Percentiles rank a stretch among this genome's conserved stretches.
Evolutionary conservation across 176 grass and related monocot genomes (phyloP).

Genomic region (Triticum dicoccoides): DNA sequence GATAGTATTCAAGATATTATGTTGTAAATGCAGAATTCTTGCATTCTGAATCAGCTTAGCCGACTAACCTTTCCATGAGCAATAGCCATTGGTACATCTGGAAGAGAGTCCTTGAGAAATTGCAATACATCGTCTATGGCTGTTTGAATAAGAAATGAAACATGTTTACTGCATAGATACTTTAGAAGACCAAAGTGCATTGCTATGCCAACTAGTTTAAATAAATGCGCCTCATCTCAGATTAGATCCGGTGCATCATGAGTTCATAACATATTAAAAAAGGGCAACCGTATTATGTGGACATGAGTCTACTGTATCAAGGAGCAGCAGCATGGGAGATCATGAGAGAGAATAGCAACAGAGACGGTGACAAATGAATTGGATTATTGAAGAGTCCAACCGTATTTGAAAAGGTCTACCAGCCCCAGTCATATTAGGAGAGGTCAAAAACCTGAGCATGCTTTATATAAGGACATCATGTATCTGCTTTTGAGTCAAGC

Average conservation of each 20-base stretch:
- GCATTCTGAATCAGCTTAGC: slow-evolving; percentile 29
- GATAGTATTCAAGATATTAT: neutral
- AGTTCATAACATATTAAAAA: neutral
- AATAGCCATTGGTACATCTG: slow-evolving; percentile 64
- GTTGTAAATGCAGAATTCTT: slow-evolving; percentile 12
- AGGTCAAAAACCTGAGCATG: neutral
- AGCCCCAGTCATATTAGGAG: neutral
- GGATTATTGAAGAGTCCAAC: neutral
- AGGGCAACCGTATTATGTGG: neutral
- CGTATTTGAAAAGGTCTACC: neutral
- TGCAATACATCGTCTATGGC: slow-evolving; percentile 76
- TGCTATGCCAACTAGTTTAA: neutral
- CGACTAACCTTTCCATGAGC: slow-evolving; percentile 85
- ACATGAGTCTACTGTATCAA: neutral
- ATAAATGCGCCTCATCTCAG: neutral
- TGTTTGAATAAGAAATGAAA: slow-evolving; percentile 48
- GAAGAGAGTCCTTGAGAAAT: slow-evolving; percentile 66
- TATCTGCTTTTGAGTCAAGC: neutral
- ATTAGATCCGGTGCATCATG: neutral
- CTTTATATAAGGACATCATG: neutral
- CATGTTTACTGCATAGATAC: slow-evolving; percentile 28
- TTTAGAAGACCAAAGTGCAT: slow-evolving; percentile 9
- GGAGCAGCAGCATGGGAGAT: slow-evolving; percentile 13
- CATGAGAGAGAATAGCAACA: neutral
- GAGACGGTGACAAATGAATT: neutral